These are phyloP conservation scores for Diaporthe sp. DNA, from an alignment of 2,329 filamentous ascomycete species.

Conservation along the genomic window DNA sequence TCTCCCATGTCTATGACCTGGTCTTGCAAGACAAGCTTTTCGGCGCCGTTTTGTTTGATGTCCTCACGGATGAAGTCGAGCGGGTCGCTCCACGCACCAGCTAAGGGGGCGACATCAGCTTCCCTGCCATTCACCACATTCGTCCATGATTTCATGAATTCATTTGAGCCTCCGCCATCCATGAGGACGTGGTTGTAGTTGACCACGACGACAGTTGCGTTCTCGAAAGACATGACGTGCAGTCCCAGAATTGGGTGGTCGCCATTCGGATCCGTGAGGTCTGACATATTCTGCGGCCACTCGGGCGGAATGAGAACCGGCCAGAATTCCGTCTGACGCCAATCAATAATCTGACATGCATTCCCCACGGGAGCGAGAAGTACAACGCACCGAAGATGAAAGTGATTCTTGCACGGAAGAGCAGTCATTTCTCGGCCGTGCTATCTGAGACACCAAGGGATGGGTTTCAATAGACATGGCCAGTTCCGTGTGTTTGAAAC, in stretches of 20 bases:
- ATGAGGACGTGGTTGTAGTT: background rate
- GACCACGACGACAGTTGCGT: background rate
- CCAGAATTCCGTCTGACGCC: background rate
- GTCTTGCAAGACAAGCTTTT: background rate
- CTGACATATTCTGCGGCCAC: background rate
- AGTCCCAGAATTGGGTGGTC: background rate
- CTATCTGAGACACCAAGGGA: background rate
- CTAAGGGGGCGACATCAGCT: background rate
- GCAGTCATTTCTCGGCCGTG: background rate
- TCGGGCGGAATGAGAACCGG: background rate
- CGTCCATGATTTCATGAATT: background rate
- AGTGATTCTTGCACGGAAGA: background rate
- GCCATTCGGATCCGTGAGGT: background rate
- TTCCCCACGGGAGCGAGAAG: background rate
- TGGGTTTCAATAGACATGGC: background rate
- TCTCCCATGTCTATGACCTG: background rate
- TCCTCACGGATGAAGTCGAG: background rate
- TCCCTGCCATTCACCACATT: background rate
- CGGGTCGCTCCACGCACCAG: background rate
- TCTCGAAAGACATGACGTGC: background rate
- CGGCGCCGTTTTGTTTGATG: background rate
- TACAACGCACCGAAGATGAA: background rate
- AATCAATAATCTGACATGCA: background rate
- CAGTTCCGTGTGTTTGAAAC: background rate
- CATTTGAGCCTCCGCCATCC: background rate